Base-by-base conservation (phyloP, 2,329 filamentous ascomycete genomes). In the Colletotrichum gigasporum region DNA sequence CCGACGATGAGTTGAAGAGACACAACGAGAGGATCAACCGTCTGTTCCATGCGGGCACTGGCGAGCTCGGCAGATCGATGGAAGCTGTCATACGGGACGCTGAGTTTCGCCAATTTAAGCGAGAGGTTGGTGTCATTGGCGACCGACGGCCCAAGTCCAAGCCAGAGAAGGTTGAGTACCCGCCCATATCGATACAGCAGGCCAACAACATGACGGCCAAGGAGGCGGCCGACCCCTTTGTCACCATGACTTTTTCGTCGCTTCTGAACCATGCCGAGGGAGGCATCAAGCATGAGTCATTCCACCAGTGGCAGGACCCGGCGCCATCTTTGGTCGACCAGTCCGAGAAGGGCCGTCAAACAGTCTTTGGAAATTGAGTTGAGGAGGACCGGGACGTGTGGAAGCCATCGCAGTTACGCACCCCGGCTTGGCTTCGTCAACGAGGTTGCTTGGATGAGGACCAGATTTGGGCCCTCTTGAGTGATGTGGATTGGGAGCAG, bases 201-300 rank as follows among this genome's bases (percentile, higher is more conserved):
- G 79, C 77, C 28, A 79, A 78, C 63, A 59, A 58, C 6, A 78
- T 78, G 66, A 71, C 78, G 4, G 71, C 73, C 3, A 67, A 73
- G 2, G 78, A 82, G 50, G 78, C 82, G 54, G 74, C 76, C 10
- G 70, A 73, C 11, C 80, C 81, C 2, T 72, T 85, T 10, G 55
- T 86, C 9, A 78, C 75, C 50, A 77, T 83, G 76, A 72, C 74
- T 3, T 76, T 80, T 60, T 74, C 71, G 18, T 73, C 73, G 4
- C 62, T 81, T 10, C n/a, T 65, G 20, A 56, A 48, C 32, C 48
- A 65, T 32, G 30, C 61, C 22, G 64, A 67, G 32, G 61, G 28
- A 53, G 56, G 47, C 10, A 41, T 42, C 39, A 37, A 35, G 14
- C 34, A 30, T 9, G 44, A 20, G 12, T 24, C 14, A 9, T 65